Conservation (phyloP, 345 rosid genomes). For the Pugionium cornutum region DNA sequence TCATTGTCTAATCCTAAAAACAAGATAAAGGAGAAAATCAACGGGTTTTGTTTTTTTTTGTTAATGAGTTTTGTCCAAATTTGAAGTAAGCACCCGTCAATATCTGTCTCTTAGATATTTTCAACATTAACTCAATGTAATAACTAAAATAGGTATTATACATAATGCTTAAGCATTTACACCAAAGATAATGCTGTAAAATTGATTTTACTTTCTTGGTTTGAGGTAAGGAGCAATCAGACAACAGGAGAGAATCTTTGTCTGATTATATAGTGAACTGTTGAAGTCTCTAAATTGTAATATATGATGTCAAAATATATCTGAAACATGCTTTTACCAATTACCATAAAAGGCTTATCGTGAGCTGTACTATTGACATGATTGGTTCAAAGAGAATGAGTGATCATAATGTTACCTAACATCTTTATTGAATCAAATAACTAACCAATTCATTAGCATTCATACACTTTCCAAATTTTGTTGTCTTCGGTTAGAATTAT, state of each 20-base stretch:
- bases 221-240: too few species aligned
- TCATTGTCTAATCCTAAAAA: constrained; percentile 26
- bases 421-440: constrained; percentile 9
- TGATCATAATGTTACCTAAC: constrained; percentile 32
- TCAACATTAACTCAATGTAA: constrained; percentile 13
- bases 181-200: background rate
- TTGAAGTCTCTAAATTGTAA: background rate
- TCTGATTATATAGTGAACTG: background rate
- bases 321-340: constrained; percentile 24
- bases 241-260: background rate
- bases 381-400: constrained; percentile 18
- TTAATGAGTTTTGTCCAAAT: constrained; percentile 29
- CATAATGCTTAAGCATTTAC: too few species aligned
- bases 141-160: background rate
- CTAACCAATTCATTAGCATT: background rate
- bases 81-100: constrained; percentile 31
- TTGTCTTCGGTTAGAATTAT: too few species aligned
- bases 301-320: constrained; percentile 15
- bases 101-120: constrained; percentile 32
- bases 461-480: background rate
- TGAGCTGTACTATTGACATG: constrained; percentile 29
- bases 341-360: constrained; percentile 29
- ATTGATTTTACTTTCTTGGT: background rate
- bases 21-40: constrained; percentile 2
- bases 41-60: background rate